Evolutionary conservation across 1,284 basidiomycete genomes (phyloP).

Genomic region (Trametes polyzona): DNA sequence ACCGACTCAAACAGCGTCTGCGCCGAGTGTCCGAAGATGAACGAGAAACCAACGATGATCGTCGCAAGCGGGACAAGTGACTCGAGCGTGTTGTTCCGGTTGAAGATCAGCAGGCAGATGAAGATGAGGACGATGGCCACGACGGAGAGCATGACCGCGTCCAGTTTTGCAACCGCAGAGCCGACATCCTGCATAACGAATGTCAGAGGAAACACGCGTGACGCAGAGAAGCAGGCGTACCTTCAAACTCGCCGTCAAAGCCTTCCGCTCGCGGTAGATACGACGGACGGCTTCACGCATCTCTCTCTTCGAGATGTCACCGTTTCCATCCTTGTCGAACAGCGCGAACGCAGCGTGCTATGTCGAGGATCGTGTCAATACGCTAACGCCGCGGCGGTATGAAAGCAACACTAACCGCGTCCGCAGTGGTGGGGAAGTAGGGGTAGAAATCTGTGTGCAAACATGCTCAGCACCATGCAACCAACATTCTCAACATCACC

Average conservation of each 20-base stretch:
- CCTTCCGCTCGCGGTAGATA: constrained; percentile 81
- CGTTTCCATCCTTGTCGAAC: constrained; percentile 86
- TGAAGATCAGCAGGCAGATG: constrained; percentile 81
- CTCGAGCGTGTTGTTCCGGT: constrained; percentile 67
- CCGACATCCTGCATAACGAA: constrained; percentile 51
- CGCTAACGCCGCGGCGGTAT: no score
- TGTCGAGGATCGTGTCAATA: background rate
- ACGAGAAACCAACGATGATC: constrained; percentile 79
- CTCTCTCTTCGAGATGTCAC: constrained; percentile 79
- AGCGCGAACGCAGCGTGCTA: constrained; percentile 74
- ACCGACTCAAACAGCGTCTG: constrained; percentile 83
- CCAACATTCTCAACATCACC: background rate
- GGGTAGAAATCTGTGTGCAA: constrained; percentile 64
- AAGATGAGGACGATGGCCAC: constrained; percentile 70
- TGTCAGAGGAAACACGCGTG: background rate
- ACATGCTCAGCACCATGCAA: constrained; percentile 5
- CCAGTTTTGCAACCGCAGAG: constrained; percentile 76
- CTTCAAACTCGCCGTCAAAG: constrained; percentile 73
- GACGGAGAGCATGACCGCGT: constrained; percentile 70
- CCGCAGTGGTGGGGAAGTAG: constrained; percentile 73
- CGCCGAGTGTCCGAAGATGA: constrained; percentile 84
- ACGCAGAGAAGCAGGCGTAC: constrained; percentile 36
- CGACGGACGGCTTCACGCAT: constrained; percentile 86
- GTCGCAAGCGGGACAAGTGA: constrained; percentile 84
- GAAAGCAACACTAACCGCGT: constrained; percentile 73